Conservation (phyloP, 108 stramenopile species). For the Nitzschia sp. region DNA sequence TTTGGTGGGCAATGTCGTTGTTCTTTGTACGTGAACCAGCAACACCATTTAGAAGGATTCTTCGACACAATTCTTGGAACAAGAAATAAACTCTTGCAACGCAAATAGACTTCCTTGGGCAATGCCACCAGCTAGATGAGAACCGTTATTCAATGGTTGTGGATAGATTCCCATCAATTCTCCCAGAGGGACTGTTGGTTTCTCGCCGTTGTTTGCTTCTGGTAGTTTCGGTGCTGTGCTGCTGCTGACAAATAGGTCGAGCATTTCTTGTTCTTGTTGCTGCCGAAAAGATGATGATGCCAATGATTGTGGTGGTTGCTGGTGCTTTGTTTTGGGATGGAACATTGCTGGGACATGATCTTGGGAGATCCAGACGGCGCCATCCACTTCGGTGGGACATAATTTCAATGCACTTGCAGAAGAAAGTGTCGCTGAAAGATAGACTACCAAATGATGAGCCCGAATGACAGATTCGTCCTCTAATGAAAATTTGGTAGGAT, state of each 20-base stretch:
- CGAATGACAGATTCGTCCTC: not conserved
- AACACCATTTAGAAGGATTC: no score
- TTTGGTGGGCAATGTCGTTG: no score
- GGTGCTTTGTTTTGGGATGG: no score
- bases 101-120: constrained; percentile 39
- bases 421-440: constrained; percentile 3
- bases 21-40: no score
- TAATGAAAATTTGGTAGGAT: constrained; percentile 7
- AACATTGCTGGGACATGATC: not conserved
- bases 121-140: constrained; percentile 7
- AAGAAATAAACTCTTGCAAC: constrained; percentile 21
- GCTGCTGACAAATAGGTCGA: no score
- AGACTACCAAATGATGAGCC: constrained; percentile 38
- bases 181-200: constrained; percentile 6
- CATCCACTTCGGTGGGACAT: constrained; percentile 28
- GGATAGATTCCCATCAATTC: constrained; percentile 31
- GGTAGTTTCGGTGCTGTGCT: no score
- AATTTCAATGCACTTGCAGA: not conserved
- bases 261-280: no score
- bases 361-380: constrained; percentile 27
- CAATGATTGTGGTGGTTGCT: no score
- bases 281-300: no score
- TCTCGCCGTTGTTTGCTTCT: no score
- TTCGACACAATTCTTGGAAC: no score
- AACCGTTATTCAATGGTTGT: not conserved